Conservation (phyloP, 2,329 filamentous ascomycete species). For the Epichloe sp. region DNA sequence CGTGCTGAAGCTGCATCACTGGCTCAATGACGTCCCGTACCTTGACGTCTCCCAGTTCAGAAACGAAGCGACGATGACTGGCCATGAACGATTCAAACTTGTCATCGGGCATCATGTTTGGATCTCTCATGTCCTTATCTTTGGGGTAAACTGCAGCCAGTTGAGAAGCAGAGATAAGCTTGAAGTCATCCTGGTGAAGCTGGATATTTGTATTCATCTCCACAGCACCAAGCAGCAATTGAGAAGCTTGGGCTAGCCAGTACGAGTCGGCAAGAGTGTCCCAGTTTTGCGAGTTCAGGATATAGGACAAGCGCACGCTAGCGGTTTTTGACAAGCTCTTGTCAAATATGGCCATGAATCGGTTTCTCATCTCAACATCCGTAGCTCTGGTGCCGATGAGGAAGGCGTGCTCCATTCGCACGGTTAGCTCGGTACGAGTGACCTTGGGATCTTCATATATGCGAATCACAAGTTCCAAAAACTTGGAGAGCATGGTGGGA, state of each 20-base stretch:
- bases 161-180: slow-evolving; percentile 57
- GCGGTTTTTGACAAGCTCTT: slow-evolving; percentile 87
- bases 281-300: slow-evolving; percentile 90
- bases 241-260: slow-evolving; percentile 91
- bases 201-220: slow-evolving; percentile 72
- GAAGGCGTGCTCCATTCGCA: slow-evolving; percentile 96
- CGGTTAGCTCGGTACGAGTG: slow-evolving; percentile 85
- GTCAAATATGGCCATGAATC: slow-evolving; percentile 94
- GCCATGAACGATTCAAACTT: slow-evolving; percentile 68
- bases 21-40: slow-evolving; percentile 83
- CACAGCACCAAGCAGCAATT: slow-evolving; percentile 80
- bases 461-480: slow-evolving; percentile 87
- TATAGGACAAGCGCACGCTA: slow-evolving; percentile 76
- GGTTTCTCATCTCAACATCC: slow-evolving; percentile 92
- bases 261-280: slow-evolving; percentile 89
- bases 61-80: slow-evolving; percentile 69
- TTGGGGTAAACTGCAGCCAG: slow-evolving; percentile 62
- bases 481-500: slow-evolving; percentile 76
- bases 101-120: slow-evolving; percentile 64
- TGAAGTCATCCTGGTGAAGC: slow-evolving; percentile 75
- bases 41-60: slow-evolving; percentile 73
- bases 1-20: slow-evolving; percentile 81
- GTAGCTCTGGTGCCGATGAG: slow-evolving; percentile 85
- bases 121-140: slow-evolving; percentile 57
- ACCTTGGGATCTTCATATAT: slow-evolving; percentile 98